These are phyloP conservation scores for Magnusiomyces suaveolens DNA, from an alignment of 1,139 yeast species.

Conservation along the genomic window DNA sequence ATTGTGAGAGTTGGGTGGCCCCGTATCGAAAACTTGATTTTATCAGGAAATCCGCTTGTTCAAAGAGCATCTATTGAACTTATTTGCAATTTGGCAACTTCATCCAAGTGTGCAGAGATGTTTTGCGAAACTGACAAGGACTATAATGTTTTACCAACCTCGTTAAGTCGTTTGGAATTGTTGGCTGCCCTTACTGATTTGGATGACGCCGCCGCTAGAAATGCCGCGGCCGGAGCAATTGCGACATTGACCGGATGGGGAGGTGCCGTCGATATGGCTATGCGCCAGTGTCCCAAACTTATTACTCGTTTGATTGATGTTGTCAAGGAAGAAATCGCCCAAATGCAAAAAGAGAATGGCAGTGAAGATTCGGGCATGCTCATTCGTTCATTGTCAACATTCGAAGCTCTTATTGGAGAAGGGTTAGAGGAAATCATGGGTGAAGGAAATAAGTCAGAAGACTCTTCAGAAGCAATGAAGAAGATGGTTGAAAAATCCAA, in stretches of 20 bases:
- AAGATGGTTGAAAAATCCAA: background rate
- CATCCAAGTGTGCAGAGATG: conserved; percentile 32
- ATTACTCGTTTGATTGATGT: conserved; percentile 22
- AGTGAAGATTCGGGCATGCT: conserved; percentile 7
- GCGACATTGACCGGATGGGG: conserved; percentile 35
- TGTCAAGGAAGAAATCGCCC: conserved; percentile 10
- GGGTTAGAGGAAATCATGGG: background rate
- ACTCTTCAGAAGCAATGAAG: background rate
- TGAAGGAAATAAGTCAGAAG: background rate
- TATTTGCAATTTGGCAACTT: conserved; percentile 33
- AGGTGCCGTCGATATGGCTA: conserved; percentile 25
- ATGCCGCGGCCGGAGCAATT: conserved; percentile 36
- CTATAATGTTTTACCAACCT: conserved; percentile 15
- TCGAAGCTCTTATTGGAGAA: conserved; percentile 1
- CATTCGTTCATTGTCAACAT: conserved; percentile 7
- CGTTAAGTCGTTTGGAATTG: conserved; percentile 23
- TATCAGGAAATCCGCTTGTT: conserved; percentile 28
- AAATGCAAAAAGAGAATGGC: background rate
- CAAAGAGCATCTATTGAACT: conserved; percentile 35
- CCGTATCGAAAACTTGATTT: conserved; percentile 32
- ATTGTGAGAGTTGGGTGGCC: conserved; percentile 34
- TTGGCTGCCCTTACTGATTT: conserved; percentile 28
- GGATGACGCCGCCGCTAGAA: conserved; percentile 30
- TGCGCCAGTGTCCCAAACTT: conserved; percentile 19
- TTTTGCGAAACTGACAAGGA: conserved; percentile 27